Base-by-base conservation (phyloP, 257 asterid species). In the Plantago elongata region DNA sequence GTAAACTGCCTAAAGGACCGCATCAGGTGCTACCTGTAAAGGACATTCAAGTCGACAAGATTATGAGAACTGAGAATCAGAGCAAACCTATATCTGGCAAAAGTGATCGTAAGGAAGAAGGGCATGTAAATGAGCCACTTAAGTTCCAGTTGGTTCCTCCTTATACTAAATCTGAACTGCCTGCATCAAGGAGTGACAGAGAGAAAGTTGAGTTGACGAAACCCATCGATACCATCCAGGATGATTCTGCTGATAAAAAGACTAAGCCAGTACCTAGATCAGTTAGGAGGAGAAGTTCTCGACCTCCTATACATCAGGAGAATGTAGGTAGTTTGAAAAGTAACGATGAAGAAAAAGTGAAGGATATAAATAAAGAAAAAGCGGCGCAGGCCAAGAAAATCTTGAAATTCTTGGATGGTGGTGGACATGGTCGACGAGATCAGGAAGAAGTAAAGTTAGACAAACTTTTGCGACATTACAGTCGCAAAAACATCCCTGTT, bases 381-480 rank as follows among this genome's bases (percentile, higher is more conserved):
- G 80, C 73, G 10, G 76, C 75, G 11, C 67, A 63, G 60, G 81
- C 72, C 6, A 75, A 74, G 61, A 57, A 70, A 45, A 17, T 77
- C 71, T 57, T 79, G 68, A 72, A 57, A 60, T 76, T 74, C 75
- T 70, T 82, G n/a, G 81, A 79, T 55, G 51, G 66, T 22, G 27
- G 27, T 1, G 45, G 67, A 45, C 38, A 38, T 27, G 50, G 48
- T 47, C 58, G 62, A 10, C 38, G 7, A 7, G 88, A 81, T 13
- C 83, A 84, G 15, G 94, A 91, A 47, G 95, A 82, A 57, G 79
- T 47, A 54, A 57, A 8, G 62, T 54, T 88, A 71, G 95, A 86
- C 56, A 81, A 48, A 83, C 83, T 88, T 51, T 65, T 91, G 42
- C 43, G 18, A 8, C 74, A 75, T 66, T 77, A 82, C 58, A 82